phyloP scores from a whole-genome alignment of 225 moss, liverwort and hornwort species.

The Pseudoscleropodium purum region DNA sequence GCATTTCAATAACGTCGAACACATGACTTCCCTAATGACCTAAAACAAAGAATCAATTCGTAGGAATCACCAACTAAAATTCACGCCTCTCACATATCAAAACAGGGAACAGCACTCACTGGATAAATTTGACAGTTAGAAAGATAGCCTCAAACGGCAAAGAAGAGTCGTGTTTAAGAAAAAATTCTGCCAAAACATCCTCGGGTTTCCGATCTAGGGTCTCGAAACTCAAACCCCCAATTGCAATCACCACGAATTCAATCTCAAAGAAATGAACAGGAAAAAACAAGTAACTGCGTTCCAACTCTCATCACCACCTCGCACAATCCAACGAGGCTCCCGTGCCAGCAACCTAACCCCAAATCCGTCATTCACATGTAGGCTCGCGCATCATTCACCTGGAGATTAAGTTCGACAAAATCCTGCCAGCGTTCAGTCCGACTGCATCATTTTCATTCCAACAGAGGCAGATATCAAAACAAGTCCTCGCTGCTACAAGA shows the following conservation, averaged over 20 bases:
- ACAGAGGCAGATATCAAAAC: neutral
- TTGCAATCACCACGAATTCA: neutral
- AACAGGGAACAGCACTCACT: neutral
- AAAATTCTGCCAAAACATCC: neutral
- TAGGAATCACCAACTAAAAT: neutral
- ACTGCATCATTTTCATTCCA: neutral
- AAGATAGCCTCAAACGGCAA: neutral
- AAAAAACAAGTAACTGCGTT: neutral
- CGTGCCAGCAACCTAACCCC: neutral
- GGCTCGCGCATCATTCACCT: neutral
- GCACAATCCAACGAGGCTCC: neutral
- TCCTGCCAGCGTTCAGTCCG: neutral
- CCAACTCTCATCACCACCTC: neutral
- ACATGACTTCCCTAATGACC: neutral
- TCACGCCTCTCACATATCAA: neutral
- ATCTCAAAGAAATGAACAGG: neutral
- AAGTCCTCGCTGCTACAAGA: neutral
- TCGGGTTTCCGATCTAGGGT: neutral
- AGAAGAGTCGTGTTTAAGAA: neutral
- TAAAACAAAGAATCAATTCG: neutral
- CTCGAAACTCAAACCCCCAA: neutral
- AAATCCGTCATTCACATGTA: neutral
- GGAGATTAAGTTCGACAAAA: neutral
- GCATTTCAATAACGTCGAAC: neutral
- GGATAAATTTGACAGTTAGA: neutral